These are phyloP conservation scores for Phytophthora idaei DNA, from an alignment of 352 stramenopile genomes.

Conservation along the genomic window DNA sequence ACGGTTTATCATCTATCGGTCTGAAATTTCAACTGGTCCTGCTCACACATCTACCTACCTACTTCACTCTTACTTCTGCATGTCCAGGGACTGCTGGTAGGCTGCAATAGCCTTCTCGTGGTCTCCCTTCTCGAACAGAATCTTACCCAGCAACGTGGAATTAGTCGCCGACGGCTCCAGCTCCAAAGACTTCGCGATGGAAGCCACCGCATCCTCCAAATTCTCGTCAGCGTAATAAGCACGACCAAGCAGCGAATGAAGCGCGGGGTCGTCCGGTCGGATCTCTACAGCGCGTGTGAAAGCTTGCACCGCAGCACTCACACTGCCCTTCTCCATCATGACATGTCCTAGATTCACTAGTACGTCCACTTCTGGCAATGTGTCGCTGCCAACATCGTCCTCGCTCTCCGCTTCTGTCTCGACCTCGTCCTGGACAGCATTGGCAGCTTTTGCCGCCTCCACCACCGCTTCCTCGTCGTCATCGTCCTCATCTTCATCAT, in stretches of 20 bases:
- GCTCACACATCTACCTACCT: slow-evolving; percentile 35
- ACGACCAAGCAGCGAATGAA: slow-evolving; percentile 81
- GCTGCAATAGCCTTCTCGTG: slow-evolving; percentile 86
- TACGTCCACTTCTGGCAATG: slow-evolving; percentile 81
- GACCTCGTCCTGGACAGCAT: slow-evolving; percentile 13
- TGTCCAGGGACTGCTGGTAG: slow-evolving; percentile 84
- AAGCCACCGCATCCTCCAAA: slow-evolving; percentile 71
- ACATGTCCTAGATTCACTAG: slow-evolving; percentile 79
- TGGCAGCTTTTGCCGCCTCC: slow-evolving; percentile 32
- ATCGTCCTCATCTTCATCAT: slow-evolving; percentile 43
- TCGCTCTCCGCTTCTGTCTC: slow-evolving; percentile 37
- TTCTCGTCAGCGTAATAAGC: slow-evolving; percentile 88
- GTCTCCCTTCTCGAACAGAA: slow-evolving; percentile 88
- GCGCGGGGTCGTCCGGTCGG: slow-evolving; percentile 67
- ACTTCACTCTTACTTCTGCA: slow-evolving; percentile 53
- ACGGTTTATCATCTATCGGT: slow-evolving; percentile 32
- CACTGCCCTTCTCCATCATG: slow-evolving; percentile 85
- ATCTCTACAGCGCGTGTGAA: slow-evolving; percentile 88
- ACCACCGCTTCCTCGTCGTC: slow-evolving; percentile 38
- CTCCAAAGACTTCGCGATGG: slow-evolving; percentile 68
- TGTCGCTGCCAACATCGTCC: slow-evolving; percentile 70
- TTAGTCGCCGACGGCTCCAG: slow-evolving; percentile 83
- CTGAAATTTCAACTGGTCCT: slow-evolving; percentile 19
- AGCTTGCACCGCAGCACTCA: slow-evolving; percentile 76
- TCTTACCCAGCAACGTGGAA: slow-evolving; percentile 85